Conservation (phyloP, 257 asterid genomes). For the Nicotiana tomentosiformis region DNA sequence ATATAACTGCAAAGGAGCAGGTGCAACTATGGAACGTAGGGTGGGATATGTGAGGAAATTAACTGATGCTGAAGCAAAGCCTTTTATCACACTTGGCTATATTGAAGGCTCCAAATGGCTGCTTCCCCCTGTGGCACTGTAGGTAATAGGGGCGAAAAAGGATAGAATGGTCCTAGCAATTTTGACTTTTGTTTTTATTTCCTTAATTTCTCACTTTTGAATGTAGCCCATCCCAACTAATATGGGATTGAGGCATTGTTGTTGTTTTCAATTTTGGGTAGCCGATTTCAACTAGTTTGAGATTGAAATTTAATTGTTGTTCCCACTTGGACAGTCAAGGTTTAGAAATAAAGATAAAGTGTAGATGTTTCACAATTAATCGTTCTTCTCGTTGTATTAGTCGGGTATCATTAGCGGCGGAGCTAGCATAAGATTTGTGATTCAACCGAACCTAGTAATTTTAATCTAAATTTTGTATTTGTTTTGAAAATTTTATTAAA, state of each 20-base stretch:
- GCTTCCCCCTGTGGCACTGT: slow-evolving; percentile 40
- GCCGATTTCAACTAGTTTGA: not conserved
- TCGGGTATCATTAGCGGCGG: too few species aligned
- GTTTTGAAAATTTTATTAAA: too few species aligned
- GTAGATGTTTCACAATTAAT: not conserved
- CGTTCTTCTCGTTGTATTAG: not conserved
- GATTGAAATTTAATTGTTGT: not conserved
- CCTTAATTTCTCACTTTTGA: not conserved
- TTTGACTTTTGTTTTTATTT: not conserved
- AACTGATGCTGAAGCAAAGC: slow-evolving; percentile 24
- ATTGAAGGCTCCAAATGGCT: slow-evolving; percentile 66
- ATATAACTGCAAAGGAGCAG: slow-evolving; percentile 41
- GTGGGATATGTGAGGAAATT: slow-evolving; percentile 39
- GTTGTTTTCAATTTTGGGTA: not conserved
- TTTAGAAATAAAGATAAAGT: not conserved
- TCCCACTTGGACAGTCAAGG: not conserved
- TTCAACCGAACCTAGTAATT: too few species aligned
- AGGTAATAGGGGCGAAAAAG: not conserved
- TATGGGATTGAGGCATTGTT: not conserved
- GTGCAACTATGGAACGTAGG: slow-evolving; percentile 24
- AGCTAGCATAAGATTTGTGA: too few species aligned
- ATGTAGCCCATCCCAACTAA: too few species aligned
- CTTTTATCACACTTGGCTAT: slow-evolving; percentile 38
- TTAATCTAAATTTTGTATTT: too few species aligned
- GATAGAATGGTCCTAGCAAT: not conserved